Percentiles rank a stretch among this genome's conserved stretches.
phyloP scores from a whole-genome alignment of 345 rosid genomes.

The Nephelium lappaceum region DNA sequence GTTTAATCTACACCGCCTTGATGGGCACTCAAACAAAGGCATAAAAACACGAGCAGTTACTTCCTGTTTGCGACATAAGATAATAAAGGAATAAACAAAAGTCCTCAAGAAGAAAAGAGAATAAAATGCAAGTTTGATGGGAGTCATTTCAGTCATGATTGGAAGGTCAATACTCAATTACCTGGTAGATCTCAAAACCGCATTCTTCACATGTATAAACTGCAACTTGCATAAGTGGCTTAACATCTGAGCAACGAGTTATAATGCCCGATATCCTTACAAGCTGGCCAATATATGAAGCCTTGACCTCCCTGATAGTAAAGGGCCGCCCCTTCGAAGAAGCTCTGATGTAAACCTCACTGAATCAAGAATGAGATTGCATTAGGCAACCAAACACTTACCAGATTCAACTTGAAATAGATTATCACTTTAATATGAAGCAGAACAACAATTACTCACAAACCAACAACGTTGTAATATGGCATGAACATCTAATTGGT shows the following conservation, averaged over 20 bases:
- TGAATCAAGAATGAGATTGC: slow-evolving; percentile 38
- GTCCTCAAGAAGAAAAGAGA: not conserved
- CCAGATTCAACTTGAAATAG: not conserved
- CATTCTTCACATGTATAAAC: slow-evolving; percentile 98
- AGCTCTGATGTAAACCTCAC: slow-evolving; percentile 89
- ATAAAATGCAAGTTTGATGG: slow-evolving; percentile 2
- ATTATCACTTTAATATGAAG: not conserved
- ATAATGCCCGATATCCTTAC: slow-evolving; percentile 91
- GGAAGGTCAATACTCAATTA: slow-evolving; percentile 22
- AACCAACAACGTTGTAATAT: not conserved
- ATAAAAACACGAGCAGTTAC: slow-evolving; percentile 92
- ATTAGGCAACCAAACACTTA: slow-evolving; percentile 16
- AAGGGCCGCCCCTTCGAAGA: slow-evolving; percentile 76
- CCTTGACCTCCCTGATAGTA: slow-evolving; percentile 93
- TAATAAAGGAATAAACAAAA: slow-evolving; percentile 13
- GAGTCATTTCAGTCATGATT: not conserved
- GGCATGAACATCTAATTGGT: not conserved
- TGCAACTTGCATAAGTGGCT: slow-evolving; percentile 97
- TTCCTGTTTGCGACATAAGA: slow-evolving; percentile 54
- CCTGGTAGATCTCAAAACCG: slow-evolving; percentile 97
- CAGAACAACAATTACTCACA: not conserved
- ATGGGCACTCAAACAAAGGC: slow-evolving; percentile 92
- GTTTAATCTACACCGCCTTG: slow-evolving; percentile 68
- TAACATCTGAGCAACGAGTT: slow-evolving; percentile 97
- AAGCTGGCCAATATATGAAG: slow-evolving; percentile 91